These are phyloP conservation scores for Boeremia exigua DNA, from an alignment of 2,329 filamentous ascomycete genomes.

Conservation along the genomic window DNA sequence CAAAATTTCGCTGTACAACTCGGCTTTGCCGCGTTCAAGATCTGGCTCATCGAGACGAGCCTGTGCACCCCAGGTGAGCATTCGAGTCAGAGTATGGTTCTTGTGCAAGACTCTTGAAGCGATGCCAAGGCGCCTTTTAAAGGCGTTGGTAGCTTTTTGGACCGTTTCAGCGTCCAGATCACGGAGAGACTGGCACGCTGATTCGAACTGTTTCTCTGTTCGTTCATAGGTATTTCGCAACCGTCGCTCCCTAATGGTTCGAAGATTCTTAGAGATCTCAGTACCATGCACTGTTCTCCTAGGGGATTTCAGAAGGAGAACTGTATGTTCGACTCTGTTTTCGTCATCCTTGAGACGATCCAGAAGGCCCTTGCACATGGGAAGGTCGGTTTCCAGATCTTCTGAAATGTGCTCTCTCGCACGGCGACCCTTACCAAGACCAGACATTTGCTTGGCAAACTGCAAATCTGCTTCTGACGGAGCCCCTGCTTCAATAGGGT, in stretches of 20 bases:
- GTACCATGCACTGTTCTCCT: background rate
- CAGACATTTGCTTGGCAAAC: slow-evolving; percentile 27
- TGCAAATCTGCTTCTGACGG: slow-evolving; percentile 26
- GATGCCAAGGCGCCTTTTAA: slow-evolving; percentile 30
- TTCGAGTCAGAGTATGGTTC: slow-evolving; percentile 36
- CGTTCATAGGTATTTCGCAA: slow-evolving; percentile 23
- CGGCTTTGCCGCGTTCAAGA: slow-evolving; percentile 16
- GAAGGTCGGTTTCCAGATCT: slow-evolving; percentile 35
- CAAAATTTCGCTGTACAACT: slow-evolving; percentile 28
- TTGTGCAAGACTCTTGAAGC: slow-evolving; percentile 34
- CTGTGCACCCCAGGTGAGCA: slow-evolving; percentile 37
- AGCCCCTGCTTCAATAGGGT: slow-evolving; percentile 37
- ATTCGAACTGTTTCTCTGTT: slow-evolving; percentile 28
- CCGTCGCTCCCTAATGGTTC: slow-evolving; percentile 8
- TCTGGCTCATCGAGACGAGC: slow-evolving; percentile 33
- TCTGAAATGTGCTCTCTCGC: slow-evolving; percentile 32
- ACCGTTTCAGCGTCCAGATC: slow-evolving; percentile 14
- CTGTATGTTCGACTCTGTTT: slow-evolving; percentile 16
- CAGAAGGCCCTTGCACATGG: slow-evolving; percentile 33
- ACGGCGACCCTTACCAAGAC: slow-evolving; percentile 29
- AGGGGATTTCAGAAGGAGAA: slow-evolving; percentile 2
- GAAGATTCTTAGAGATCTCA: slow-evolving; percentile 8
- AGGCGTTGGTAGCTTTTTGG: slow-evolving; percentile 17
- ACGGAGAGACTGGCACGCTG: slow-evolving; percentile 22
- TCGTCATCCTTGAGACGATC: slow-evolving; percentile 36